Conservation (phyloP, 2,329 filamentous ascomycete species). For the Trichoderma aggressivum region DNA sequence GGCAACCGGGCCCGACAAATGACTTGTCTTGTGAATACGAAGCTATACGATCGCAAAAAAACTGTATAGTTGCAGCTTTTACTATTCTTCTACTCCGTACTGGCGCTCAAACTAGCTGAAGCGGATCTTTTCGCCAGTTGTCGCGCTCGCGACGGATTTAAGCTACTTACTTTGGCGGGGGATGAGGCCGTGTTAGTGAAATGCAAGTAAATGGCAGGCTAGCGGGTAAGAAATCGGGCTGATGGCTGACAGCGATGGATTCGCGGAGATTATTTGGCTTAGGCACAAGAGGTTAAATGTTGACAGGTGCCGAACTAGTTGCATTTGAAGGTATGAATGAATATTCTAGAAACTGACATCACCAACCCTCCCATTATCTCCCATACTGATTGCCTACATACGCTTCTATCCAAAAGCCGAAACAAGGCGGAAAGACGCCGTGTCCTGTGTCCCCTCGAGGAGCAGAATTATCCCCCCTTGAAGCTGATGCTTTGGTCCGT, state of each 20-base stretch:
- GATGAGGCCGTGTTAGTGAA: not conserved
- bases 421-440: not conserved
- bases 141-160: constrained; percentile 1
- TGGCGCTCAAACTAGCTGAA: not conserved
- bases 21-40: not conserved
- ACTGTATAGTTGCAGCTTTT: not conserved
- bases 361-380: not conserved
- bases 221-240: not conserved
- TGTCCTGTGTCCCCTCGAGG: not conserved
- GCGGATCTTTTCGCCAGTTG: not conserved
- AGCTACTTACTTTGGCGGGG: not conserved
- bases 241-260: not conserved
- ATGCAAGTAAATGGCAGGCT: not conserved
- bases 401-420: not conserved
- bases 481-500: not conserved
- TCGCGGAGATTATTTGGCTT: constrained; percentile 1
- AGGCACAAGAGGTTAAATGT: not conserved
- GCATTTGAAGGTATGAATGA: not conserved
- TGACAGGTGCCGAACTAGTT: not conserved
- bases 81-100: not conserved
- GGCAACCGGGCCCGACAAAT: not conserved
- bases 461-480: not conserved
- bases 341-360: not conserved
- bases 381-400: not conserved
- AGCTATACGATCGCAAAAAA: not conserved